These are phyloP conservation scores for Aureobasidium sp. DNA, from an alignment of 2,329 filamentous ascomycete species.

Conservation along the genomic window DNA sequence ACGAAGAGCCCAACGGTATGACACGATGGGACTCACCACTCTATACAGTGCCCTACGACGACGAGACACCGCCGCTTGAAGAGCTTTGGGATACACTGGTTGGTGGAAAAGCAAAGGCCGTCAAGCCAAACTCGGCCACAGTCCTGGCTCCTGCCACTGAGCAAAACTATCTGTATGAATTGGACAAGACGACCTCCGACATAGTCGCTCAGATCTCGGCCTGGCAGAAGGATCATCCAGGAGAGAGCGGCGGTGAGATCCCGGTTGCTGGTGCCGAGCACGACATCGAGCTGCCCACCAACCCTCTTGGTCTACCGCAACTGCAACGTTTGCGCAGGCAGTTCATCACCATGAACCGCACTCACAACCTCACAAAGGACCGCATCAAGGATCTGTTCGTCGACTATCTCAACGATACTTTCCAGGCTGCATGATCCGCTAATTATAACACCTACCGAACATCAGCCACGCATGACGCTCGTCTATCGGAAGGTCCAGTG, in stretches of 20 bases:
- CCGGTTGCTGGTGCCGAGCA: constrained; percentile 46
- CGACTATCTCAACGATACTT: constrained; percentile 36
- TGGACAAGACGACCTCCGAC: constrained; percentile 72
- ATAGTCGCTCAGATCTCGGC: constrained; percentile 64
- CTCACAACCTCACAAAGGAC: constrained; percentile 44
- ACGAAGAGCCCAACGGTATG: constrained; percentile 83
- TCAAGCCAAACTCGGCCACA: constrained; percentile 70
- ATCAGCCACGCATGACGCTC: neutral
- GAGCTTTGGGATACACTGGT: constrained; percentile 67
- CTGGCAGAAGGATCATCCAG: constrained; percentile 57
- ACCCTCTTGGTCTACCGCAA: constrained; percentile 59
- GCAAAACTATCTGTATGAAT: constrained; percentile 68
- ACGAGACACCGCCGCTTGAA: constrained; percentile 59
- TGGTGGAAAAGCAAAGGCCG: constrained; percentile 56
- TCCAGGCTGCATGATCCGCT: constrained; percentile 21
- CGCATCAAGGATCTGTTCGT: constrained; percentile 34
- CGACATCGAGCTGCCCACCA: constrained; percentile 57
- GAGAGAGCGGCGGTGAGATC: constrained; percentile 48
- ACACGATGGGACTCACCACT: constrained; percentile 76
- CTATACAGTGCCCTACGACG: constrained; percentile 72
- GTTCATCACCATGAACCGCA: constrained; percentile 67
- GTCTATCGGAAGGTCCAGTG: neutral
- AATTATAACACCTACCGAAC: neutral
- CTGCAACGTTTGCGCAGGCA: constrained; percentile 71
- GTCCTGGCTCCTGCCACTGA: constrained; percentile 56